These are phyloP conservation scores for Verticillium longisporum DNA, from an alignment of 2,329 filamentous ascomycete genomes.

Conservation along the genomic window DNA sequence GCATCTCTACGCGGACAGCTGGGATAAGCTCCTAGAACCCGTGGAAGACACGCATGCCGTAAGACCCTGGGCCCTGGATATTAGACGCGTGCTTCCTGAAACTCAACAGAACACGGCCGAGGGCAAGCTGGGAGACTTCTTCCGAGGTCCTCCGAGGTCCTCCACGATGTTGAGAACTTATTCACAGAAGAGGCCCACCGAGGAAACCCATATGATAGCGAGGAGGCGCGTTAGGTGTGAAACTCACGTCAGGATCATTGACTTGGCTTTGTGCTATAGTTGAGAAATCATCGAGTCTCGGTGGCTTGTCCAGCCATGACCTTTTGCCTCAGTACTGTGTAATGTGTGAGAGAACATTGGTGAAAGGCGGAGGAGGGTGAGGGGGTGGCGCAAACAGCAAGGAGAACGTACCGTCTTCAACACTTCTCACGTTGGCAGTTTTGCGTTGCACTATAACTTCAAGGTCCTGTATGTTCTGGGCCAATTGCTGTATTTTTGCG, in stretches of 20 bases:
- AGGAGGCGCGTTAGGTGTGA: background rate
- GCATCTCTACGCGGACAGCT: conserved; percentile 25
- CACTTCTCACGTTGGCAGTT: conserved; percentile 73
- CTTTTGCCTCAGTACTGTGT: conserved; percentile 34
- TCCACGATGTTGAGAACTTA: conserved; percentile 11
- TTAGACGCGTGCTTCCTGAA: background rate
- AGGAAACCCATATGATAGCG: background rate
- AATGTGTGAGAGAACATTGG: background rate
- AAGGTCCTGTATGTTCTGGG: conserved; percentile 47
- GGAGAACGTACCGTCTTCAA: conserved; percentile 69
- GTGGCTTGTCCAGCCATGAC: conserved; percentile 25
- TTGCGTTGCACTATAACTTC: conserved; percentile 59
- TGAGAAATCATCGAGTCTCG: background rate
- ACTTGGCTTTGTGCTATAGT: background rate
- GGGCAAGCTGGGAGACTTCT: background rate
- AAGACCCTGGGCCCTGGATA: background rate
- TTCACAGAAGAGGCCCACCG: background rate
- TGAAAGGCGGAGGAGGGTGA: background rate
- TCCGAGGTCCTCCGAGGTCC: conserved; percentile 9
- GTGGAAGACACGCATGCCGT: conserved; percentile 15
- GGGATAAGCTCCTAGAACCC: conserved; percentile 29
- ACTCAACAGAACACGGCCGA: background rate
- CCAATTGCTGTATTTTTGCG: conserved; percentile 45
- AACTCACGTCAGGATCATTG: background rate
- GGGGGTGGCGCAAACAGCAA: background rate